Base-by-base conservation (phyloP, 495 filamentous ascomycete species). In the Penicillium taxi region DNA sequence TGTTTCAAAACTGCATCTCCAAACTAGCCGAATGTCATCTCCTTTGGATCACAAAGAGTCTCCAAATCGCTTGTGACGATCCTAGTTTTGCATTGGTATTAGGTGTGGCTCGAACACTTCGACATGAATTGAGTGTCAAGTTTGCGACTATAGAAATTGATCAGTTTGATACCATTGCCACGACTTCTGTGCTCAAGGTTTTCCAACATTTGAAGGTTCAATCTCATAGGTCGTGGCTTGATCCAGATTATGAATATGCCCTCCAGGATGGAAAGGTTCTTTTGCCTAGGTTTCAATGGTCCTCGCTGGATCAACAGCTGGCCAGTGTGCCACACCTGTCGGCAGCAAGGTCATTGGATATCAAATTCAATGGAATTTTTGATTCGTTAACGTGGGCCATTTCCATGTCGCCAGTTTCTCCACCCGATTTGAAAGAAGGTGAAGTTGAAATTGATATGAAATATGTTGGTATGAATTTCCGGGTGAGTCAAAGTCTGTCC, bases 121-220 rank as follows among this genome's bases (percentile, higher is more conserved):
- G 70, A 2, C 37, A 44, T 0, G 71, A 75, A 44, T 16, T 63
- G 5, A 9, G 40, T 1, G 35, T 62, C 0, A 41, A 67, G 12
- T 55, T 73, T 27, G 55, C 54, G 2, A 67, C 63, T 0, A 42
- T 66, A 2, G 70, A 76, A 42, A 12, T 68, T 5, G 59, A 69
- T 3, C 15, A 30, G 3, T 32, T 59, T 12, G 39, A 55, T 16
- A 6, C n/a, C 0, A 26, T 12, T 4, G 15, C 48, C 4, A 21
- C 47, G 5, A 16, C 43, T 1, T 26, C 45, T 2, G 30, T 52
- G 5, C 9, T 48, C 0, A 24, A 57, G 19, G 38, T 57, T 1
- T 55, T 51, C 14, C 12, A 42, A 3, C 48, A 57, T n/a, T n/a
- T n/a, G 17, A 48, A 63, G 14, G 30, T 53, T n/a, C 18, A 5